A percentile compares a stretch with the other conserved stretches of the same genome.
These are phyloP conservation scores for Galerina marginata DNA, from an alignment of 768 basidiomycete genomes.

Conservation along the genomic window DNA sequence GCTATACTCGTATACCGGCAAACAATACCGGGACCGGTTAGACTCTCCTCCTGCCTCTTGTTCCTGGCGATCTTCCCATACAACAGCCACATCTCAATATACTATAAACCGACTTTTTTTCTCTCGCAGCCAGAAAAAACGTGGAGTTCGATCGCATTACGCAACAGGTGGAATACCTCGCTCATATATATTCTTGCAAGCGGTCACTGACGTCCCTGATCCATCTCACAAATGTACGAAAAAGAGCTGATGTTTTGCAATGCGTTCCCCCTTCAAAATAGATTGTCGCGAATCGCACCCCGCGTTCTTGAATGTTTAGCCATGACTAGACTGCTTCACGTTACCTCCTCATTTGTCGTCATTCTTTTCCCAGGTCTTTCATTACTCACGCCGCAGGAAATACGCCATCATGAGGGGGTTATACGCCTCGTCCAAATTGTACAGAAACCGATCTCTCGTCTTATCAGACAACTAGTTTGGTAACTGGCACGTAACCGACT, in stretches of 20 bases:
- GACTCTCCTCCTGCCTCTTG: not conserved
- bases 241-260: too few relatives aligned
- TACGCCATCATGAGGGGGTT: not conserved
- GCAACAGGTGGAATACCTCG: not conserved
- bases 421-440: not conserved
- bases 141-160: conserved; percentile 1
- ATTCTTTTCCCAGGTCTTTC: conserved; percentile 8
- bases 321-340: not conserved
- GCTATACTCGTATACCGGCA: not conserved
- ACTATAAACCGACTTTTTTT: not conserved
- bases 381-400: conserved; percentile 1
- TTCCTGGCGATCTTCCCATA: conserved; percentile 3
- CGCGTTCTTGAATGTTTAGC: not conserved
- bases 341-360: not conserved
- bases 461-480: not conserved
- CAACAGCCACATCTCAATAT: not conserved
- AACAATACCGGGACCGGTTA: conserved; percentile 4
- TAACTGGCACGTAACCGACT: not conserved
- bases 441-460: conserved; percentile 8
- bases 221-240: too few relatives aligned
- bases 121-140: conserved; percentile 2
- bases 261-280: not conserved
- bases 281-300: not conserved
- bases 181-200: too few relatives aligned
- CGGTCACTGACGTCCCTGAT: too few relatives aligned